A percentile compares a stretch with the other conserved stretches of the same genome.
Conservation (phyloP, 495 filamentous ascomycete species). For the Chaetomium tenue region DNA sequence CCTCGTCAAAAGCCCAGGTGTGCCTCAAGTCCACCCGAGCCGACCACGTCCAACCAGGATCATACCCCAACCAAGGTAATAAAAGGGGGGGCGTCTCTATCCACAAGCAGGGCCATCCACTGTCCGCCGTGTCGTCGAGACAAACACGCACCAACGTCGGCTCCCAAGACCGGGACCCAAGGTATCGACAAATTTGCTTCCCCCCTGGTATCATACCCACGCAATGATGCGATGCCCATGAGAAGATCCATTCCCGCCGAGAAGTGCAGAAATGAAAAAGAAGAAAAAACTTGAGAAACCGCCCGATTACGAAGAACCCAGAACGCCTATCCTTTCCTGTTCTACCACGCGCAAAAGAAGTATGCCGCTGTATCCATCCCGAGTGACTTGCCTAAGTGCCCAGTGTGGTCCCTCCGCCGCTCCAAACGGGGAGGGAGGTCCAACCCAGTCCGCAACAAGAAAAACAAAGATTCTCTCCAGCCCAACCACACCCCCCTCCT, state of each 20-base stretch:
- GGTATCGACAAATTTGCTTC: background rate
- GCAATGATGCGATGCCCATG: constrained; percentile 4
- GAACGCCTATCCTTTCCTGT: constrained; percentile 8
- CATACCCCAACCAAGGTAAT: background rate
- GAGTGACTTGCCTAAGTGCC: background rate
- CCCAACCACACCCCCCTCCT: background rate
- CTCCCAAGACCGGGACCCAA: background rate
- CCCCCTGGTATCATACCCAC: background rate
- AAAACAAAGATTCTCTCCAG: constrained; percentile 1
- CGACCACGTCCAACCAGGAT: too few species aligned
- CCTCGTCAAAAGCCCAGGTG: too few species aligned
- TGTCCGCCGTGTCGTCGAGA: constrained; percentile 1
- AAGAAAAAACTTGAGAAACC: background rate
- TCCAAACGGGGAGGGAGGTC: background rate
- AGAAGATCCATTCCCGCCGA: constrained; percentile 1
- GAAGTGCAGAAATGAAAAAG: background rate
- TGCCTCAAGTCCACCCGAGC: too few species aligned
- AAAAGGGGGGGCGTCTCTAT: background rate
- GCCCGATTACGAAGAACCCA: background rate
- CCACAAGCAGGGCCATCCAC: constrained; percentile 1
- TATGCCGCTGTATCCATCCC: constrained; percentile 1
- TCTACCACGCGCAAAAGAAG: background rate
- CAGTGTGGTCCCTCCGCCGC: background rate
- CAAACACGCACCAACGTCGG: background rate
- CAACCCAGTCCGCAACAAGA: background rate